These are phyloP conservation scores for Suillus bovinus DNA, from an alignment of 768 basidiomycete species.

Conservation along the genomic window DNA sequence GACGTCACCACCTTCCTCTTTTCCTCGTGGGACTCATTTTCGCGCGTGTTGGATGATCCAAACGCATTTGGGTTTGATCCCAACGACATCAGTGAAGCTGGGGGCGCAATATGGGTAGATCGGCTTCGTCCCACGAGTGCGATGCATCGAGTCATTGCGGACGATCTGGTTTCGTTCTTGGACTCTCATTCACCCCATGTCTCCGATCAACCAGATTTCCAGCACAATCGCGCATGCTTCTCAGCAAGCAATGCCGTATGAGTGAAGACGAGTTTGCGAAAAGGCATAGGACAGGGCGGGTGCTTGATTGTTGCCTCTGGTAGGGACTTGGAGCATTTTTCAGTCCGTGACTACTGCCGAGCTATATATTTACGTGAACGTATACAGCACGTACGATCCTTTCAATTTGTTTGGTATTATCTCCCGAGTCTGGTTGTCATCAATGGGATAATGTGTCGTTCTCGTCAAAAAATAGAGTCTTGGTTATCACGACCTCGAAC, in stretches of 20 bases:
- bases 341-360: background rate
- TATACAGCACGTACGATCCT: background rate
- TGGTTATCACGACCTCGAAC: background rate
- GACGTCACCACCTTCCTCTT: constrained; percentile 51
- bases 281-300: background rate
- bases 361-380: constrained; percentile 1
- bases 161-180: constrained; percentile 11
- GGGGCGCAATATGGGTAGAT: constrained; percentile 32
- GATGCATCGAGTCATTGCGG: constrained; percentile 21
- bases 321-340: background rate
- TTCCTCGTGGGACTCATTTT: constrained; percentile 50
- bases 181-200: background rate
- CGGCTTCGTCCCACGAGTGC: constrained; percentile 16
- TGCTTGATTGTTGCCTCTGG: constrained; percentile 1
- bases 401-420: background rate
- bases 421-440: background rate
- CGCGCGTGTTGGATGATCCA: constrained; percentile 47
- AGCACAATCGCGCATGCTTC: background rate
- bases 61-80: constrained; percentile 10
- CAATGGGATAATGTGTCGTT: background rate
- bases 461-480: background rate
- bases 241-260: constrained; percentile 3
- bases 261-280: background rate
- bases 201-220: background rate
- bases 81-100: constrained; percentile 24